Base-by-base conservation (phyloP, 805 yeast genomes). In the Saccharomycodes ludwigii region DNA sequence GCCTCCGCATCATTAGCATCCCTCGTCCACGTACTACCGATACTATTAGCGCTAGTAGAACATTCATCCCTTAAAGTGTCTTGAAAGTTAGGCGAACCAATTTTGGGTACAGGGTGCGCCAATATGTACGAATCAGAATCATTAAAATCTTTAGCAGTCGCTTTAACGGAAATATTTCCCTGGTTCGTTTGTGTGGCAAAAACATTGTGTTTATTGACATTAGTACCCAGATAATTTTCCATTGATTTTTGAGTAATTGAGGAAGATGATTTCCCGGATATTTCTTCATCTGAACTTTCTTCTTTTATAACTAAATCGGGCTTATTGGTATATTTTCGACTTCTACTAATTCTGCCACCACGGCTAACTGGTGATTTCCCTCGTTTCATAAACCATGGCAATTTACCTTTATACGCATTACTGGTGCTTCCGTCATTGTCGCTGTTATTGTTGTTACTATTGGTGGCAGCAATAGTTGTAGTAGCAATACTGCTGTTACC, bases 281-380 rank as follows among this genome's bases (percentile, higher is more conserved):
- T 6, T 9, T 25, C 28, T 15, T 8, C 28, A 8, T 25, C 28
- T 3, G 28, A 25, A 8, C 19, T 16, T 15, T 15, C 19, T 6
- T 25, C 28, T 25, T 25, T 9, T 16, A 16, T 25, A 15, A 13
- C 9, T 5, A 15, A 15, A 25, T 25, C 10, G 9, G 28, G 12
- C 8, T 10, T 5, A 5, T 15, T 12, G 6, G 4, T 15, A 14
- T 15, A 7, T 25, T 39, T 26, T 7, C 45, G 43, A n/a, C 22
- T 30, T 17, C 13, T 14, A 17, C 6, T 13, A n/a, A 33, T 29
- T 21, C 37, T 14, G 4, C 30, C 31, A 10, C 35, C 18, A 17
- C 36, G 31, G 8, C 50, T 52, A n/a, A 47, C 29, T 18, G 56
- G 53, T 4, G 50, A 43, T 33, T 42, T 49, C 2, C 48, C 39